Evolutionary conservation across 2,329 filamentous ascomycete species (phyloP).

Genomic region (Aspergillus nomiae): DNA sequence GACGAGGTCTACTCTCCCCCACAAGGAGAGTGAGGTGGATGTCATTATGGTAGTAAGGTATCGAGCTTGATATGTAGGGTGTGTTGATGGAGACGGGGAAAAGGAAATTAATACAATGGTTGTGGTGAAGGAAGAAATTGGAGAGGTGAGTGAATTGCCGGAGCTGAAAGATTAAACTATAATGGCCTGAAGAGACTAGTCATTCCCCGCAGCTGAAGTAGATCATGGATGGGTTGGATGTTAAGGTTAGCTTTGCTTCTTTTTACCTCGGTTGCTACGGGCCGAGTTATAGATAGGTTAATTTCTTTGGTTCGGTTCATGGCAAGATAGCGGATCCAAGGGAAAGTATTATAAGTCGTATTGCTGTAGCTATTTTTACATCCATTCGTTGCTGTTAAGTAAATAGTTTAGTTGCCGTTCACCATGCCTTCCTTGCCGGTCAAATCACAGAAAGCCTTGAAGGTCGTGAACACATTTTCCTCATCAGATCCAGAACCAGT

Average conservation of each 20-base stretch:
- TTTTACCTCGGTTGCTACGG: slow-evolving; percentile 2
- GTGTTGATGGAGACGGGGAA: background rate
- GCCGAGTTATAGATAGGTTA: background rate
- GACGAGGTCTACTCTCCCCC: slow-evolving; percentile 37
- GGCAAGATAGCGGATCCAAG: background rate
- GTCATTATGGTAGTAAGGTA: slow-evolving; percentile 12
- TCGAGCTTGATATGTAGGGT: background rate
- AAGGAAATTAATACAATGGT: background rate
- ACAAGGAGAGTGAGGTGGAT: slow-evolving; percentile 30
- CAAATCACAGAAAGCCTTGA: slow-evolving; percentile 92
- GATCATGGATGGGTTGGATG: background rate
- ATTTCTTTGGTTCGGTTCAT: background rate
- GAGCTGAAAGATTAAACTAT: background rate
- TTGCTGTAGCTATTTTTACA: background rate
- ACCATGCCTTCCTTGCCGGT: slow-evolving; percentile 50
- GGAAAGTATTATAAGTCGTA: background rate
- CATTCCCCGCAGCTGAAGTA: slow-evolving; percentile 1
- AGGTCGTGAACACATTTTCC: slow-evolving; percentile 77
- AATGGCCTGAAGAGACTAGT: background rate
- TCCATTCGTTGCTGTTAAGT: background rate
- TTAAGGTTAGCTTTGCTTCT: background rate
- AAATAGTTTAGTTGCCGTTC: slow-evolving; percentile 33
- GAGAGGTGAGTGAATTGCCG: background rate
- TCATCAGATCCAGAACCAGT: slow-evolving; percentile 53
- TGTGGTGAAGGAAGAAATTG: background rate